phyloP scores from a whole-genome alignment of 176 grass and related monocot genomes.

The Tillandsia leiboldiana region DNA sequence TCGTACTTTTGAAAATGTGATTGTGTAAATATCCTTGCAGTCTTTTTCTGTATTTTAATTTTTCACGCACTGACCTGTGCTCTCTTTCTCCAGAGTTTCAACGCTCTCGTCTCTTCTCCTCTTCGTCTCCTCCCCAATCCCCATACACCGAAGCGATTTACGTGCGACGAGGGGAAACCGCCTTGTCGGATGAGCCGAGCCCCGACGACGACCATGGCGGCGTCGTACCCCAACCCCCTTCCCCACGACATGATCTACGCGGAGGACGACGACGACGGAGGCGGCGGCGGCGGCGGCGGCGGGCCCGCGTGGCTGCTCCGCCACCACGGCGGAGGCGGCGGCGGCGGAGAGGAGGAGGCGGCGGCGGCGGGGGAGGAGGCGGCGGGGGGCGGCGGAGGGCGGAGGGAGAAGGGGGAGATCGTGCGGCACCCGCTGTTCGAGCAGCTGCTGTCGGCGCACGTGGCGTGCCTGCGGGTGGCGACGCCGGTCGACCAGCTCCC shows the following conservation, averaged over 20 bases:
- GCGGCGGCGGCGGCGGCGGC: not conserved
- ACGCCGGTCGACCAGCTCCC: slow-evolving; percentile 28
- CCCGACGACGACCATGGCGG: not conserved
- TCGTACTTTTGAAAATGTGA: too few species aligned
- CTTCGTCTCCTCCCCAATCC: too few species aligned
- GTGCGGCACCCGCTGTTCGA: slow-evolving; percentile 22
- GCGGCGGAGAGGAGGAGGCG: not conserved
- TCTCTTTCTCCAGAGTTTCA: too few species aligned
- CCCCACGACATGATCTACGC: not conserved
- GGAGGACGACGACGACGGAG: not conserved
- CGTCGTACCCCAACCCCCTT: not conserved
- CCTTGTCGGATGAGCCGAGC: not conserved
- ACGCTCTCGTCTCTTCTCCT: too few species aligned
- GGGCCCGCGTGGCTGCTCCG: not conserved
- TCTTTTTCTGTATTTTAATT: too few species aligned
- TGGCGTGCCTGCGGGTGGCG: slow-evolving; percentile 20
- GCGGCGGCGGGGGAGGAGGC: not conserved
- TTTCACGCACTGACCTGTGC: too few species aligned
- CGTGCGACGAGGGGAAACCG: too few species aligned
- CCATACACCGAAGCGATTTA: too few species aligned
- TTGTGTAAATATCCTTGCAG: too few species aligned
- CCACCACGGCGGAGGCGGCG: not conserved
- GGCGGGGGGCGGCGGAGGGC: not conserved
- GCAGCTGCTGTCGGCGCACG: slow-evolving; percentile 21
- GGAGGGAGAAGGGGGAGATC: slow-evolving; percentile 14